Conservation (phyloP, 768 basidiomycete species). For the Amanita muscaria region DNA sequence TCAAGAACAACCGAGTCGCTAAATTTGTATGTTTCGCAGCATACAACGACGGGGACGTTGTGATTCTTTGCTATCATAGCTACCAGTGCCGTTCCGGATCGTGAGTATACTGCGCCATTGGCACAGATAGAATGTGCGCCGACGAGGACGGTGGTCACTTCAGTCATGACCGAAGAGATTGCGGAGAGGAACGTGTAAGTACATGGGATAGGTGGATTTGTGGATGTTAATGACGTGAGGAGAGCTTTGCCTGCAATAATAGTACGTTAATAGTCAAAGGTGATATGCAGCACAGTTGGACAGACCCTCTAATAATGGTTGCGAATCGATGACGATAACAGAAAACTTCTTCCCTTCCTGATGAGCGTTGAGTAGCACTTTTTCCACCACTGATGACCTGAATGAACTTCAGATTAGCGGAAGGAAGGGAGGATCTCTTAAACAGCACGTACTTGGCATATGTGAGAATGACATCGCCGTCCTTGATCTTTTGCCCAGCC, state of each 20-base stretch:
- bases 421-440: slow-evolving; percentile 3
- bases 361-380: slow-evolving; percentile 73
- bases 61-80: slow-evolving; percentile 92
- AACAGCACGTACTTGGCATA: slow-evolving; percentile 59
- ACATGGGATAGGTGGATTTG: slow-evolving; percentile 58
- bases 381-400: slow-evolving; percentile 93
- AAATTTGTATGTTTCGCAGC: slow-evolving; percentile 98
- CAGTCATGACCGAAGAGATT: slow-evolving; percentile 67
- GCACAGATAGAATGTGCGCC: slow-evolving; percentile 94
- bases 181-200: slow-evolving; percentile 91
- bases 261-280: slow-evolving; percentile 3
- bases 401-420: neutral
- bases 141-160: slow-evolving; percentile 77
- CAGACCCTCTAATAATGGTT: slow-evolving; percentile 84
- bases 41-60: slow-evolving; percentile 89
- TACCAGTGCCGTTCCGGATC: slow-evolving; percentile 92
- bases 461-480: slow-evolving; percentile 87
- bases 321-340: slow-evolving; percentile 91
- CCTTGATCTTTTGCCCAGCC: slow-evolving; percentile 88
- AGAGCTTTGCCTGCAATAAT: slow-evolving; percentile 63
- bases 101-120: slow-evolving; percentile 88
- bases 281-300: slow-evolving; percentile 1
- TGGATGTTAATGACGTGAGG: slow-evolving; percentile 57
- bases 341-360: slow-evolving; percentile 70
- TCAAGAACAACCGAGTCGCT: slow-evolving; percentile 89